Evolutionary conservation across 192 early-diverging fungal genomes (phyloP), one percentile per base, ranked within the genome.

Genomic region (Endogone sp.): DNA sequence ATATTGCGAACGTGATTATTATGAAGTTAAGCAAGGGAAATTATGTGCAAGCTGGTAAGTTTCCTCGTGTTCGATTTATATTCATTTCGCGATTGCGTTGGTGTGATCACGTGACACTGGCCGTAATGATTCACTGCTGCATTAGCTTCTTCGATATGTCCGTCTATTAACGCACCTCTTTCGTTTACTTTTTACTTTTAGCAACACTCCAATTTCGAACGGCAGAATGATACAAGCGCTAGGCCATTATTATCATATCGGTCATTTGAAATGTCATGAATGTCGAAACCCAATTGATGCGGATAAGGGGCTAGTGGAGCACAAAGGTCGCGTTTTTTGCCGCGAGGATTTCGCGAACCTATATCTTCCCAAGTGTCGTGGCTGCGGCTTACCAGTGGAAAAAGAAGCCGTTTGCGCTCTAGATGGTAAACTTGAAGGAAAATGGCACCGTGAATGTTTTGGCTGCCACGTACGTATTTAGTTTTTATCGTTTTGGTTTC

Each of bases 361-460:
- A 6, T 86, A 88, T 64, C 78, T 88, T 65, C 88, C 90, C 4
- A 88, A 85, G 66, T 93, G 91, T 75, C 75, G 83, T 56, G 78
- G 75, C 27, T 93, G 91, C 71, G 60, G 70, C 21, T 49, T 81
- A 22, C 77, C 85, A 31, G 89, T 93, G 28, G 82, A 90, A 67
- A 89, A 85, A 58, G 87, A 93, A 66, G 89, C 86, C 2, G 85
- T 93, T 8, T 88, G 83, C 75, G 89, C 92, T 13, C 79, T 88
- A 69, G 88, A 90, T 70, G 79, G 82, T 6, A 89, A 88, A 62
- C 80, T 91, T 26, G 80, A 88, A 56, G 80, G 82, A 57, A 89
- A 88, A 66, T 93, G 86, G 84, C 92, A 93, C 69, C 71, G 79
- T 10, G 82, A 86, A 3, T 93, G 92, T 63, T 91, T 93, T 74